Percentiles rank a stretch among this genome's conserved stretches.
phyloP scores from a whole-genome alignment of 192 early-diverging fungal genomes.

The Coemansia nantahalensis region DNA sequence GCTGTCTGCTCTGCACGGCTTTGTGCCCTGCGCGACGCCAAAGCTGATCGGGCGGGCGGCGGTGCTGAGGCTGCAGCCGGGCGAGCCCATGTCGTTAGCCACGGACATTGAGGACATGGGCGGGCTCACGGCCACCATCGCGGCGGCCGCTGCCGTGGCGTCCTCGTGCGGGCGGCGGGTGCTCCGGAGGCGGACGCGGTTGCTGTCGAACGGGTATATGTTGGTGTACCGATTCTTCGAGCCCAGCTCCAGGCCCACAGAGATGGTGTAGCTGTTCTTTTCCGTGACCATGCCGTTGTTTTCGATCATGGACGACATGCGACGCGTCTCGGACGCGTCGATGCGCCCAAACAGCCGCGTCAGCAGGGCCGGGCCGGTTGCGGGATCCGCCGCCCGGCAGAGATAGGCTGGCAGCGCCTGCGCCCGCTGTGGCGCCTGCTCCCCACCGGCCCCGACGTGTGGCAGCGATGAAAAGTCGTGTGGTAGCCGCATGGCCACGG shows the following conservation, averaged over 20 bases:
- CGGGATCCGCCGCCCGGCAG: constrained; percentile 20
- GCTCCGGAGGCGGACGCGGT: constrained; percentile 51
- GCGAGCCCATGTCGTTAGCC: neutral
- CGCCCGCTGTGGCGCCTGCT: constrained; percentile 18
- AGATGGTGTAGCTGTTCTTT: constrained; percentile 65
- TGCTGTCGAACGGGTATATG: constrained; percentile 78
- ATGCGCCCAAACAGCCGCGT: constrained; percentile 53
- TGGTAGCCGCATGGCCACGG: constrained; percentile 41
- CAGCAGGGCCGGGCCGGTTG: constrained; percentile 27
- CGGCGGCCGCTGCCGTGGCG: too few relatives aligned
- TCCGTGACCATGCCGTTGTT: constrained; percentile 51
- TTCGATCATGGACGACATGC: constrained; percentile 67
- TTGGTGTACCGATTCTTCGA: constrained; percentile 82
- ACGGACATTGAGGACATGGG: too few relatives aligned
- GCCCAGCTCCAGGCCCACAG: constrained; percentile 63
- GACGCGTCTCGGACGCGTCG: constrained; percentile 64
- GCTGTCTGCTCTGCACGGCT: neutral
- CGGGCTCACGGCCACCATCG: too few relatives aligned
- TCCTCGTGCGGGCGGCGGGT: constrained; percentile 14
- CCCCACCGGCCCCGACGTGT: too few relatives aligned
- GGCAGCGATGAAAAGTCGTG: constrained; percentile 10
- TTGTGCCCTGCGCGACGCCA: neutral
- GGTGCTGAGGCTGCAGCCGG: constrained; percentile 1
- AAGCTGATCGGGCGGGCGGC: constrained; percentile 13
- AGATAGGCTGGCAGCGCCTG: constrained; percentile 30